These are phyloP conservation scores for Arabis hirsuta DNA, from an alignment of 345 rosid genomes.

Conservation along the genomic window DNA sequence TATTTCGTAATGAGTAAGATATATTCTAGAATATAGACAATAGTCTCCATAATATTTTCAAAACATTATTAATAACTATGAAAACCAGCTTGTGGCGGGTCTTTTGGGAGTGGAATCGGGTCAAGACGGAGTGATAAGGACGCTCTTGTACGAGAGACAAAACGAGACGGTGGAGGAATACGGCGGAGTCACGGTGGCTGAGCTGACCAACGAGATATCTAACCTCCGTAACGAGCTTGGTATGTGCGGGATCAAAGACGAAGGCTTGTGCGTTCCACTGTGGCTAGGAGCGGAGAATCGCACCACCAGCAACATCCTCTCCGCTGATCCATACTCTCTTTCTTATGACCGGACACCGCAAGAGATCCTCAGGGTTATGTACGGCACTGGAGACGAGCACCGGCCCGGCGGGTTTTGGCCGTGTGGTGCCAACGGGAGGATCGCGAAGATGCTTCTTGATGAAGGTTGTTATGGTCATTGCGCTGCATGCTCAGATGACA, in stretches of 20 bases:
- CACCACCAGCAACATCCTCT: slow-evolving; percentile 42
- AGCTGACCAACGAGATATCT: slow-evolving; percentile 51
- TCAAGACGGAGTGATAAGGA: slow-evolving; percentile 69
- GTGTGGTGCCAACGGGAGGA: slow-evolving; percentile 50
- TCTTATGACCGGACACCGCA: slow-evolving; percentile 52
- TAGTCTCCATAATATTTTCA: too few species aligned
- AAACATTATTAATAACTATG: not conserved
- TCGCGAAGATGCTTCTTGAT: slow-evolving; percentile 43
- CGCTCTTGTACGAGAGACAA: slow-evolving; percentile 55
- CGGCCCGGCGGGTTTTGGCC: slow-evolving; percentile 61
- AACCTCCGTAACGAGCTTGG: slow-evolving; percentile 52
- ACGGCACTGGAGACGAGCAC: slow-evolving; percentile 52
- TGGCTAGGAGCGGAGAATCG: slow-evolving; percentile 51
- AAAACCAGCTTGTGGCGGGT: slow-evolving; percentile 54
- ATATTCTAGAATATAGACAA: too few species aligned
- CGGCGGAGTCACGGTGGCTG: slow-evolving; percentile 51
- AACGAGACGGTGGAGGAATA: slow-evolving; percentile 48
- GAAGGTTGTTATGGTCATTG: not conserved
- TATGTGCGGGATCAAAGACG: slow-evolving; percentile 55
- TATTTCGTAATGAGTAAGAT: not conserved
- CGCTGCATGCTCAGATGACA: not conserved
- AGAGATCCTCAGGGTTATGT: slow-evolving; percentile 52
- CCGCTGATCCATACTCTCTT: slow-evolving; percentile 45
- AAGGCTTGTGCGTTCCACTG: slow-evolving; percentile 52
- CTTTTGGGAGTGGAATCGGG: slow-evolving; percentile 70